phyloP scores from a whole-genome alignment of 164 flowering plant species.

The Magnolia officinalis region DNA sequence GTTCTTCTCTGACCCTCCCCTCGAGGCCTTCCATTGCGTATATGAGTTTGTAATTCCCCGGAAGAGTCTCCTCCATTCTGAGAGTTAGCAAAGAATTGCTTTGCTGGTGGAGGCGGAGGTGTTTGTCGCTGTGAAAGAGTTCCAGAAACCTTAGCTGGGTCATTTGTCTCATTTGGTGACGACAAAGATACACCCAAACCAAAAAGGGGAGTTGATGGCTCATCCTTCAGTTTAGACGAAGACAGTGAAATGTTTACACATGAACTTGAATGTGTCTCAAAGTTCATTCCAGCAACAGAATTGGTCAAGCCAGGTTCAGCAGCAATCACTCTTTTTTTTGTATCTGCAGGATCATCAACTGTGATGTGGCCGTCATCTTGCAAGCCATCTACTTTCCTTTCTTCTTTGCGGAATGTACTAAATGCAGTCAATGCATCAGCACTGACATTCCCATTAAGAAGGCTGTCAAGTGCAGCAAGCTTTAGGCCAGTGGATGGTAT shows the following conservation, averaged over 20 bases:
- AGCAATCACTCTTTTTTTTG: conserved; percentile 11
- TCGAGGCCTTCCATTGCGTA: conserved; percentile 48
- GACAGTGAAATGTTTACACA: conserved; percentile 29
- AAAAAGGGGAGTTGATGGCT: conserved; percentile 34
- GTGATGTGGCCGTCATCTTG: conserved; percentile 10
- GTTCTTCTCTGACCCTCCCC: conserved; percentile 56
- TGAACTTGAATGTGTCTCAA: conserved; percentile 34
- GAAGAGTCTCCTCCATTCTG: conserved; percentile 46
- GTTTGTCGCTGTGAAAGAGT: conserved; percentile 33
- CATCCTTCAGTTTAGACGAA: conserved; percentile 41
- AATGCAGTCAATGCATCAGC: conserved; percentile 13
- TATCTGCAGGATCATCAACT: conserved; percentile 14
- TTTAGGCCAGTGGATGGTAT: conserved; percentile 37
- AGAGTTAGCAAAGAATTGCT: conserved; percentile 30
- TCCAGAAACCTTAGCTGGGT: conserved; percentile 33
- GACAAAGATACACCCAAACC: conserved; percentile 33
- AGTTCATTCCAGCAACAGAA: conserved; percentile 35
- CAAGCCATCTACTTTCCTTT: conserved; percentile 14
- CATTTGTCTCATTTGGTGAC: conserved; percentile 37
- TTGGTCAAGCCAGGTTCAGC: conserved; percentile 21
- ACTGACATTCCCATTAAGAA: conserved; percentile 48
- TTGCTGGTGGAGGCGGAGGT: conserved; percentile 31
- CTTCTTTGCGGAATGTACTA: conserved; percentile 13
- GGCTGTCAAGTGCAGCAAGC: conserved; percentile 31
- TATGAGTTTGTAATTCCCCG: conserved; percentile 35